Base-by-base conservation (phyloP, 306 rosid genomes). In the Dicorynia guianensis region DNA sequence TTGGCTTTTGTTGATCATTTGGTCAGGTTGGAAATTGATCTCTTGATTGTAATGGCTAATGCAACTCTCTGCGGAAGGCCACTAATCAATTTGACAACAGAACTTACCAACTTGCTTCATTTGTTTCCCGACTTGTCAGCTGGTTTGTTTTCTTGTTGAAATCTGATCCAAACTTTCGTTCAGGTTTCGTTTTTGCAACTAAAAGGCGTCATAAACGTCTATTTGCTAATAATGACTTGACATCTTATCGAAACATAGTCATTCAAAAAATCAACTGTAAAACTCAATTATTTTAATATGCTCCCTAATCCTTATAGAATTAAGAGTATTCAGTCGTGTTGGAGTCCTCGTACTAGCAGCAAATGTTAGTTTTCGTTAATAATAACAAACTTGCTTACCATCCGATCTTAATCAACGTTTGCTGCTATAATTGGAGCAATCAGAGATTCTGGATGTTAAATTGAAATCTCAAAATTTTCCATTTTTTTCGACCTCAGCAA, bases 51-150 rank as follows among this genome's bases (percentile, higher is more conserved):
- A 54, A 63, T 18, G 67, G 55, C 60, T 30, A 54, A 63, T 18
- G 67, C 58, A 64, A 44, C 82, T 64, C 43, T 65, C 64, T 67
- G 65, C 36, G 6, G 57, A 70, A 66, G 85, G 71, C 63, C 66
- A 69, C 70, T 71, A 67, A 78, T 35, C 47, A 62, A 48, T 72
- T 35, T 66, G 48, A 39, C 33, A 20, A 49, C 38, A 8, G 5
- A 56, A 19, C 35, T 11, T 7, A 14, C 9, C 2, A 19, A 25
- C 14, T 56, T 56, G 5, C 20, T 20, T 18, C 2, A 6, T 13
- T 12, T 47, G 15, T 42, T 42, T 25, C 30, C 30, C 46, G 44
- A 40, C 30, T 5, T 40, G 35, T 55, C 18, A 25, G 18, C 64
- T 59, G 19, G 35, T 11, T 30, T 11, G 63, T 11, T 36, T 57